Evolutionary conservation across 2,329 filamentous ascomycete species (phyloP).

Genomic region (Lasiodiplodia citricola): DNA sequence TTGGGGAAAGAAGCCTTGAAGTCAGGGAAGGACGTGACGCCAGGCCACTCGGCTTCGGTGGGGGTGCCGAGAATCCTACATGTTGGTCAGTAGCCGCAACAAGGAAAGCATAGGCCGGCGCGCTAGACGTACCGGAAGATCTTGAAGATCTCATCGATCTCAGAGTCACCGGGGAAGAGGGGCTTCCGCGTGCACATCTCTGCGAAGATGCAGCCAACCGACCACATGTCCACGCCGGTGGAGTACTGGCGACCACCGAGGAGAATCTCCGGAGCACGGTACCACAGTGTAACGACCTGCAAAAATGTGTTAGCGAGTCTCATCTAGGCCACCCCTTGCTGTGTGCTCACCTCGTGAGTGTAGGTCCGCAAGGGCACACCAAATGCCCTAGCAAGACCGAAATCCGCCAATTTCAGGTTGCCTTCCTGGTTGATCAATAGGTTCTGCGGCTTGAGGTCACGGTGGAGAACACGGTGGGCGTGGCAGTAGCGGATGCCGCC

Average conservation of each 20-base stretch:
- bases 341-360: conserved; percentile 73
- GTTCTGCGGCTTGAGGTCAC: conserved; percentile 90
- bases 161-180: conserved; percentile 88
- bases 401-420: conserved; percentile 89
- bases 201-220: conserved; percentile 90
- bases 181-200: conserved; percentile 96
- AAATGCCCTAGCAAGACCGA: conserved; percentile 86
- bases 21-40: conserved; percentile 92
- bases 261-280: conserved; percentile 87
- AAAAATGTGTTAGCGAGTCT: conserved; percentile 28
- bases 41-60: conserved; percentile 81
- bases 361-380: conserved; percentile 90
- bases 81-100: neutral
- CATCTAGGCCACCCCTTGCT: neutral
- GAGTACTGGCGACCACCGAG: conserved; percentile 91
- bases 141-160: conserved; percentile 95
- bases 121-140: conserved; percentile 75
- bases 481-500: conserved; percentile 88
- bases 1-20: conserved; percentile 93
- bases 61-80: conserved; percentile 76
- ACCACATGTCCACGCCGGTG: conserved; percentile 96
- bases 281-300: conserved; percentile 89
- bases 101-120: neutral
- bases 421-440: conserved; percentile 84
- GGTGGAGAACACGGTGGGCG: conserved; percentile 83